Evolutionary conservation across 2,329 filamentous ascomycete genomes (phyloP).

Genomic region (Lasiodiplodia hormozganensis): DNA sequence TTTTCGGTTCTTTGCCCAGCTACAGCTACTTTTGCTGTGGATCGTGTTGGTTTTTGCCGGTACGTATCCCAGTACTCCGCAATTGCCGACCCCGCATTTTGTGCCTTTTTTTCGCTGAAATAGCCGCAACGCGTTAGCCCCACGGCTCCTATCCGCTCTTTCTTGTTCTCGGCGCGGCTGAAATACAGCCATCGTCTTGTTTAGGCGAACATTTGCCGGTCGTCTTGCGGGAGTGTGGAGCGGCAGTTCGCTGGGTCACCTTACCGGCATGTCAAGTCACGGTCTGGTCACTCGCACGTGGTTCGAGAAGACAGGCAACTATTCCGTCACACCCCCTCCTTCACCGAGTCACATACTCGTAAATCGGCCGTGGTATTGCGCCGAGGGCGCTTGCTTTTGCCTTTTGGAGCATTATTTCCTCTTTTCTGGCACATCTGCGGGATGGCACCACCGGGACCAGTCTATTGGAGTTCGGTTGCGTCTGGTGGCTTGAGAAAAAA

Average conservation of each 20-base stretch:
- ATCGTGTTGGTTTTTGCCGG: not conserved
- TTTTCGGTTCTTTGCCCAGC: not conserved
- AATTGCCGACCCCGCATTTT: constrained; percentile 13
- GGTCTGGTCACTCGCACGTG: not conserved
- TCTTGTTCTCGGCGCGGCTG: not conserved
- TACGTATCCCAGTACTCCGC: not conserved
- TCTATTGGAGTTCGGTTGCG: no score
- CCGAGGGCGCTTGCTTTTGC: not conserved
- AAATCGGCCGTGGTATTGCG: not conserved
- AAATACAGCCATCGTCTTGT: not conserved
- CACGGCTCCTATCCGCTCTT: constrained; percentile 1
- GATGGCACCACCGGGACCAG: not conserved
- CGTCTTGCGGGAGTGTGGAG: not conserved
- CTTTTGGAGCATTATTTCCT: not conserved
- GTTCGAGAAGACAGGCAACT: no score
- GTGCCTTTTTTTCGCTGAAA: not conserved
- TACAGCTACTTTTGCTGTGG: not conserved
- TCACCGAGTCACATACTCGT: not conserved
- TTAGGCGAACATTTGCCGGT: not conserved
- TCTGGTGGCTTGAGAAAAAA: not conserved
- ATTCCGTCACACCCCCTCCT: not conserved
- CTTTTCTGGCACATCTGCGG: not conserved
- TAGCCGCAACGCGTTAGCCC: constrained; percentile 3
- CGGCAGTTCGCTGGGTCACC: not conserved
- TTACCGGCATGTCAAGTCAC: not conserved